A percentile compares a stretch with the other conserved stretches of the same genome.
These are phyloP conservation scores for Euclidium syriacum DNA, from an alignment of 345 rosid genomes.

Conservation along the genomic window DNA sequence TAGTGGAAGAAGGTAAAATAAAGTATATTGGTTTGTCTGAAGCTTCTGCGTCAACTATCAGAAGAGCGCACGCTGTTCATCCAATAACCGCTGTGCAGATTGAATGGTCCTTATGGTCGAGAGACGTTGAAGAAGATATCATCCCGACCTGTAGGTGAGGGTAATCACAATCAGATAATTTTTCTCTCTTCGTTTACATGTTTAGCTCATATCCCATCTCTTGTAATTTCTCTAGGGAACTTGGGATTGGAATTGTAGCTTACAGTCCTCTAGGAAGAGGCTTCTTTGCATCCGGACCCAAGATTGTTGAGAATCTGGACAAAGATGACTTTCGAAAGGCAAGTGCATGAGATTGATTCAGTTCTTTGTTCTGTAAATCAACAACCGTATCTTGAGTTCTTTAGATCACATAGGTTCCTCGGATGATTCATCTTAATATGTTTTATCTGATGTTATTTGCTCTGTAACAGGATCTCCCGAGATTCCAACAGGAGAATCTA, in stretches of 20 bases:
- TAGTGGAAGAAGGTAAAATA: constrained; percentile 70
- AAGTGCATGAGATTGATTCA: not conserved
- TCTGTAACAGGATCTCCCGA: constrained; percentile 35
- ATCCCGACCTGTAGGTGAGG: constrained; percentile 32
- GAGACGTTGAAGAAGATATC: constrained; percentile 75
- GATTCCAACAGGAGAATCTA: constrained; percentile 59
- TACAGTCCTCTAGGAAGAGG: constrained; percentile 77
- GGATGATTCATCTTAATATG: no score
- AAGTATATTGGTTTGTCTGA: constrained; percentile 67
- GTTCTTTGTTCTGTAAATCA: not conserved
- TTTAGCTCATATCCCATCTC: not conserved
- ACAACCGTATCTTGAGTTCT: no score
- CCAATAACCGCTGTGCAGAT: constrained; percentile 64
- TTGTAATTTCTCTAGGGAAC: constrained; percentile 40
- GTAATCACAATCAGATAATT: not conserved
- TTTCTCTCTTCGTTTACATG: not conserved
- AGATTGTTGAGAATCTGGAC: constrained; percentile 37
- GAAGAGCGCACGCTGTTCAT: constrained; percentile 78
- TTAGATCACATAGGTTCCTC: not conserved
- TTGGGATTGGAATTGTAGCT: constrained; percentile 69
- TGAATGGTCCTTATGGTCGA: constrained; percentile 80
- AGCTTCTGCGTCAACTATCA: constrained; percentile 76
- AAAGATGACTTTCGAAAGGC: constrained; percentile 47
- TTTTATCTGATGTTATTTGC: not conserved
- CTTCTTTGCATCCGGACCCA: constrained; percentile 55